A percentile compares a stretch with the other conserved stretches of the same genome.
phyloP scores from a whole-genome alignment of 345 rosid species.

The Lumnitzera racemosa region DNA sequence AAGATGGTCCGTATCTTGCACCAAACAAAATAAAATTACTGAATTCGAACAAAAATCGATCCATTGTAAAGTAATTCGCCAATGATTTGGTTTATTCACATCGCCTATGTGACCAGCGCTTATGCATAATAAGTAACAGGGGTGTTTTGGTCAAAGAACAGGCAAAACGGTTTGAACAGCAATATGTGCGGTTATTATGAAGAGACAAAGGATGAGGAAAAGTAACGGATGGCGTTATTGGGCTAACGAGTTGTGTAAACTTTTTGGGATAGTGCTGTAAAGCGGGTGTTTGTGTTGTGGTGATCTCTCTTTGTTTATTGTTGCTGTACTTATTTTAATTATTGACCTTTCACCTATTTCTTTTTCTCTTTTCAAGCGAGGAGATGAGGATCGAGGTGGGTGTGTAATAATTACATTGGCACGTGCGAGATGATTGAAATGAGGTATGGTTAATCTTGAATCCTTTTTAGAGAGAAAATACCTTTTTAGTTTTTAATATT shows the following conservation, averaged over 20 bases:
- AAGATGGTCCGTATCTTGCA: too few relatives aligned
- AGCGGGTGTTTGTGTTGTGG: neutral
- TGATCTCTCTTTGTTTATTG: constrained; percentile 2
- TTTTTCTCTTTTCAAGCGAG: neutral
- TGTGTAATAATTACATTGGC: constrained; percentile 51
- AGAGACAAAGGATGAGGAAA: constrained; percentile 19
- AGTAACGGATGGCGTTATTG: constrained; percentile 68
- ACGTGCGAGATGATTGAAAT: constrained; percentile 31
- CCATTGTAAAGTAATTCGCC: too few relatives aligned
- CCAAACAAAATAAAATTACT: too few relatives aligned
- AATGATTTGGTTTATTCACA: too few relatives aligned
- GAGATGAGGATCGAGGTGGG: constrained; percentile 27
- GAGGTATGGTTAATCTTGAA: too few relatives aligned
- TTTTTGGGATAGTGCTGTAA: neutral
- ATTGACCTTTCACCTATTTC: constrained; percentile 7
- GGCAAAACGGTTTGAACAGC: neutral
- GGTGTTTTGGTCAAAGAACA: constrained; percentile 17
- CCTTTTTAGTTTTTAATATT: too few relatives aligned
- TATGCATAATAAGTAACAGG: neutral
- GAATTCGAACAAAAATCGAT: too few relatives aligned
- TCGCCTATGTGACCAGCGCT: too few relatives aligned
- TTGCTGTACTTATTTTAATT: constrained; percentile 15
- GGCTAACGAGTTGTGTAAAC: constrained; percentile 22
- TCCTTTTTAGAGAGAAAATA: too few relatives aligned
- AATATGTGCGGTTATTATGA: constrained; percentile 34